Base-by-base conservation (phyloP, 768 basidiomycete species). In the Suillus lakei region DNA sequence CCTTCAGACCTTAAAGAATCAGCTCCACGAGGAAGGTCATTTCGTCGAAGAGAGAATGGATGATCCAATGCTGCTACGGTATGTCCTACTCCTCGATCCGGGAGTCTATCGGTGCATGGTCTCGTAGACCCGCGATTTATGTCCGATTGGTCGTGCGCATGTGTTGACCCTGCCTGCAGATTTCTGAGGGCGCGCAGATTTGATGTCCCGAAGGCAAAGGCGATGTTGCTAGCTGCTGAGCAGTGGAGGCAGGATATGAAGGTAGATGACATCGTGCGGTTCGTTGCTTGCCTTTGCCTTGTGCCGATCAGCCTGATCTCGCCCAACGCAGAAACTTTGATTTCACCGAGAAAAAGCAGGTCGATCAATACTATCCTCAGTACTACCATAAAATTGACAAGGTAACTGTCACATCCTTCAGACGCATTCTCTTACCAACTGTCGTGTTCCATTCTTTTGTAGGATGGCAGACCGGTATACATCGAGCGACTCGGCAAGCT, bases 331-430 rank as follows among this genome's bases (percentile, higher is more conserved):
- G 94, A 69, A 89, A 86, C 74, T 99, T 98, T 74, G 87, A 91
- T 61, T 98, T 96, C 78, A 86, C 85, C 63, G 96, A 98, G 78
- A 90, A 90, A 73, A 79, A 77, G 43, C 84, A 88, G 70, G 96
- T 98, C 9, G 88, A 95, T 84, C 91, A 93, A 80, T 95, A 91
- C 72, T 99, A 98, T 73, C 96, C 96, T 2, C 95, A 97, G 72
- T 98, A 87, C 79, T 98, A 98, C 77, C 97, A 99, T 82, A 96
- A 94, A 82, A 91, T 84, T 69, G 97, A 99, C 84, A 95, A 91
- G 84, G 95, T 95, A 63, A 44, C 36, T 46, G 34, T 61, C 46
- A 44, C 43, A 18, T 4, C 41, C 30, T 56, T 7, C 46, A 44
- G 60, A 44, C 58, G 54, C 13, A 9, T 36, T 41, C 28, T 21